A percentile compares a stretch with the other conserved stretches of the same genome.
Conservation (phyloP, 768 basidiomycete genomes). For the Rhizopogon salebrosus region DNA sequence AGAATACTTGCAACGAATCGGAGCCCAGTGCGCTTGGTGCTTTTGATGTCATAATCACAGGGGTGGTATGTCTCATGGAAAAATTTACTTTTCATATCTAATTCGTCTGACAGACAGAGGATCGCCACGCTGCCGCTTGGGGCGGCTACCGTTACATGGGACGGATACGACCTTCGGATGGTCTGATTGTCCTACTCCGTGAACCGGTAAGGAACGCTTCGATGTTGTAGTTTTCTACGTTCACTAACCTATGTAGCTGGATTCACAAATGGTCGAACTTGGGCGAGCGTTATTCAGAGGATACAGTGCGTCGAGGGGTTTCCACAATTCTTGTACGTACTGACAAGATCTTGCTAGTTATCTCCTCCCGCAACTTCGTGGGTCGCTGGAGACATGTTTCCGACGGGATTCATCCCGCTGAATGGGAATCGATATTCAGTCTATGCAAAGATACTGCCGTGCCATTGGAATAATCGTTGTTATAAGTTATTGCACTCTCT, state of each 20-base stretch:
- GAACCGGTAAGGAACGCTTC: constrained; percentile 38
- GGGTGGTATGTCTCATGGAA: constrained; percentile 35
- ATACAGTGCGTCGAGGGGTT: constrained; percentile 33
- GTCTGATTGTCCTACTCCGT: constrained; percentile 48
- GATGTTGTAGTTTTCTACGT: neutral
- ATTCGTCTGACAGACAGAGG: constrained; percentile 36
- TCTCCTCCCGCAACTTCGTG: constrained; percentile 46
- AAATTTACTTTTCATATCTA: neutral
- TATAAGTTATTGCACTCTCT: neutral
- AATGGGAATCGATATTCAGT: constrained; percentile 51
- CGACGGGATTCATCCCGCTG: constrained; percentile 28
- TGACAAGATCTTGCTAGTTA: constrained; percentile 29
- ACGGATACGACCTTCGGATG: constrained; percentile 54
- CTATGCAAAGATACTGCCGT: constrained; percentile 35
- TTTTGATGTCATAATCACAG: constrained; percentile 49
- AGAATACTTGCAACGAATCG: neutral
- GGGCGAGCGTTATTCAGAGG: constrained; percentile 42
- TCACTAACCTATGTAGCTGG: constrained; percentile 15
- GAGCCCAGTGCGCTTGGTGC: constrained; percentile 13
- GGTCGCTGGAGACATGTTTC: constrained; percentile 39
- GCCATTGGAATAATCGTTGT: constrained; percentile 1
- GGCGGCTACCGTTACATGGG: constrained; percentile 51
- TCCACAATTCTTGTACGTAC: neutral
- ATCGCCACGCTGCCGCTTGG: constrained; percentile 47
- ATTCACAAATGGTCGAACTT: constrained; percentile 20